Evolutionary conservation across 1,139 yeast species (phyloP).

Genomic region (Geotrichum cucujoidarum): DNA sequence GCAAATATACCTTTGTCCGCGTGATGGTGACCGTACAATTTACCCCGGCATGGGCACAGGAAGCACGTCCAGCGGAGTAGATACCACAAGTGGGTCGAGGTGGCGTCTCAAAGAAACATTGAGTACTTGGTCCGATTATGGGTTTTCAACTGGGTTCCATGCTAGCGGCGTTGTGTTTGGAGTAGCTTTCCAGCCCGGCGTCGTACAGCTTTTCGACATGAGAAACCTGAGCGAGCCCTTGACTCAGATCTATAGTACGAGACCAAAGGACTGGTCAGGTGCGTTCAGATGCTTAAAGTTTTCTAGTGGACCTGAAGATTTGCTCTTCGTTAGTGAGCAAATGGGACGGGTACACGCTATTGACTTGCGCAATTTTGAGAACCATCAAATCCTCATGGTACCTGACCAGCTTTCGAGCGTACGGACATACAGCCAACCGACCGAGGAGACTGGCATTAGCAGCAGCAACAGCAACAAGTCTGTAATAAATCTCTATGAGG

Average conservation of each 20-base stretch:
- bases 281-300: conserved; percentile 66
- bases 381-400: conserved; percentile 61
- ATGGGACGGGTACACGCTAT: conserved; percentile 80
- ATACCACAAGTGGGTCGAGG: conserved; percentile 23
- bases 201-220: conserved; percentile 68
- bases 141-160: conserved; percentile 78
- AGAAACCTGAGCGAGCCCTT: conserved; percentile 47
- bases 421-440: not conserved
- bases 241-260: conserved; percentile 38
- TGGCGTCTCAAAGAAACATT: conserved; percentile 34
- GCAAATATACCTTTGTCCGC: conserved; percentile 48
- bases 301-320: conserved; percentile 66
- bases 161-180: conserved; percentile 69
- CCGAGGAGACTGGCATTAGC: not conserved
- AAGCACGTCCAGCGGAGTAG: conserved; percentile 30
- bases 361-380: conserved; percentile 65
- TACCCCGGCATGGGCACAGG: conserved; percentile 21
- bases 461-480: not conserved
- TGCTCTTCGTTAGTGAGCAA: conserved; percentile 74
- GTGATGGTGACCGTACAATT: conserved; percentile 28
- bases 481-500: conserved; percentile 11
- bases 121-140: conserved; percentile 64
- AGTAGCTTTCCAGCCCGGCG: conserved; percentile 81
- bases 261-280: conserved; percentile 40
- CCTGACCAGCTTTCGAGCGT: conserved; percentile 8